Evolutionary conservation across 495 filamentous ascomycete species (phyloP), one percentile per base, ranked within the genome.

Genomic region (Barbatosphaeria neglecta): DNA sequence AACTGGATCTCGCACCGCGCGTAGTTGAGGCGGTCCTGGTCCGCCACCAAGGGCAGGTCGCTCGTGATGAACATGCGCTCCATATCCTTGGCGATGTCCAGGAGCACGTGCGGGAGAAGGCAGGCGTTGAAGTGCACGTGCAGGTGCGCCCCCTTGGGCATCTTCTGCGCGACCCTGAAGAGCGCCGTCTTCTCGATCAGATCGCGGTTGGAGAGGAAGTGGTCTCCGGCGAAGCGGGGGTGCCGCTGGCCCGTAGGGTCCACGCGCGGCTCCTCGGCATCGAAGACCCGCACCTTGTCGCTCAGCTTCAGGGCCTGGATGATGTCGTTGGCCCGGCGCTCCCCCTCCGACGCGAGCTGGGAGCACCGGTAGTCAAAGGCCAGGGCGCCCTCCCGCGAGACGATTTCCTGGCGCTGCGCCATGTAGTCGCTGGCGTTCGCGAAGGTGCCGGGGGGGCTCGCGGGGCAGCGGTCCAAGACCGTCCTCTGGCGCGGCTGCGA

Each of bases 111-210:
- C 23, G 72, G 70, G 3, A 65, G 59, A 2, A 78, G 64, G 51
- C 73, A 73, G 37, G 74, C 68, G 55, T 78, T 78, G 58, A 76
- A 78, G 50, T 78, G 74, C 25, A 76, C 66, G 55, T 78, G 74
- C 8, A 78, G 62, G 48, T 78, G 74, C 20, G 70, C 65, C 22
- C 72, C 74, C 46, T 78, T 78, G 31, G 74, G 74, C 64, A 75
- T 66, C 48, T 45, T 39, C 18, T 55, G 61, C 28, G 66, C 63
- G 8, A 69, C 56, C 19, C 56, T 53, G 35, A 73, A 63, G 27
- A 78, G 48, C 42, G 53, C 43, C 3, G 73, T 74, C 35, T 65
- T 24, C 41, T 70, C 58, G 50, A 76, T 74, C 33, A 68, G 47
- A 37, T 69, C 57, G 50, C 62, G 56, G 44, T 72, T 76, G 40